These are phyloP conservation scores for Fusarium gaditjirri DNA, from an alignment of 2,329 filamentous ascomycete species.

Conservation along the genomic window DNA sequence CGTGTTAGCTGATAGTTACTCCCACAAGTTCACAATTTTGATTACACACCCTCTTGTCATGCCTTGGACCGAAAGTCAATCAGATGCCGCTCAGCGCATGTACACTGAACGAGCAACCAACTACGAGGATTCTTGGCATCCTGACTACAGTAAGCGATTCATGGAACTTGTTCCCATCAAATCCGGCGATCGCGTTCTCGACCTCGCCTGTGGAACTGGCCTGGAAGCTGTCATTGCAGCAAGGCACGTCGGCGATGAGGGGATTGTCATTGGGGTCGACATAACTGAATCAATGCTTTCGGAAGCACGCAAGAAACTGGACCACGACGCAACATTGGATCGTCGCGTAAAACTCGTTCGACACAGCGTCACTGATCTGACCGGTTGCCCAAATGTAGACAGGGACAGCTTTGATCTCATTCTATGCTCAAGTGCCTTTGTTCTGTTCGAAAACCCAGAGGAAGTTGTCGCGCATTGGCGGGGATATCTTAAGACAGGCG, in stretches of 20 bases:
- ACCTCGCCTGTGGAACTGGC: slow-evolving; percentile 51
- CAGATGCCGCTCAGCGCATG: slow-evolving; percentile 43
- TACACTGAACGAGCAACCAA: slow-evolving; percentile 46
- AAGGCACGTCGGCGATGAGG: slow-evolving; percentile 40
- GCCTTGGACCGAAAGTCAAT: slow-evolving; percentile 15
- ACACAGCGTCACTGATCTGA: slow-evolving; percentile 46
- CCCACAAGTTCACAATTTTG: not conserved
- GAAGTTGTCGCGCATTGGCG: slow-evolving; percentile 45
- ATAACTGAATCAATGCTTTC: slow-evolving; percentile 48
- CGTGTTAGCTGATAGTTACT: not conserved
- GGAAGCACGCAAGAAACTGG: slow-evolving; percentile 40
- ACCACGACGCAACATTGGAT: slow-evolving; percentile 22
- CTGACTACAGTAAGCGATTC: slow-evolving; percentile 47
- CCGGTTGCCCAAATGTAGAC: slow-evolving; percentile 25
- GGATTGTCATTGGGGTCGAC: slow-evolving; percentile 48
- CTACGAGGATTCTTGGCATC: slow-evolving; percentile 51
- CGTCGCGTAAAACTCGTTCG: slow-evolving; percentile 40
- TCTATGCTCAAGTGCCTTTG: slow-evolving; percentile 50
- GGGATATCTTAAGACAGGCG: slow-evolving; percentile 43
- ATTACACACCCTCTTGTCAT: not conserved
- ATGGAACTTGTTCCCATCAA: slow-evolving; percentile 41
- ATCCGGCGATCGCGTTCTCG: slow-evolving; percentile 44
- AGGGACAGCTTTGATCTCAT: slow-evolving; percentile 46
- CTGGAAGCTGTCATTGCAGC: slow-evolving; percentile 48
- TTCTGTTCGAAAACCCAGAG: slow-evolving; percentile 45